A percentile compares a stretch with the other conserved stretches of the same genome.
These are phyloP conservation scores for Mycena latifolia DNA, from an alignment of 768 basidiomycete species.

Conservation along the genomic window DNA sequence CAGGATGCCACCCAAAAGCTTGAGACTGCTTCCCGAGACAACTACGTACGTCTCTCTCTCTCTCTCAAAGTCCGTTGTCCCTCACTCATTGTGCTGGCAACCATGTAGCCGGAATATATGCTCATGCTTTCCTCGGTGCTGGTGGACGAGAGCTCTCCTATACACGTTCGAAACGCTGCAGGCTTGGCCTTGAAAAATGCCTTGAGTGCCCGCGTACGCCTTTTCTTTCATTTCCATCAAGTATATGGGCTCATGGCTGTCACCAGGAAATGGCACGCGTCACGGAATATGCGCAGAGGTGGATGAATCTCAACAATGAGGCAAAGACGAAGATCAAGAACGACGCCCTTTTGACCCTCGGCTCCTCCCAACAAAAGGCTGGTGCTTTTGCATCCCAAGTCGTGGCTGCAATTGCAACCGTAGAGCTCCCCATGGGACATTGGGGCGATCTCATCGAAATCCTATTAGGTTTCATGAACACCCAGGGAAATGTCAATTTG, in stretches of 20 bases:
- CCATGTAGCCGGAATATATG: slow-evolving; percentile 89
- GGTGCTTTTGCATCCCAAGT: slow-evolving; percentile 94
- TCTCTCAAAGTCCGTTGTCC: slow-evolving; percentile 21
- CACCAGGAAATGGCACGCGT: slow-evolving; percentile 81
- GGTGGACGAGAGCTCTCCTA: slow-evolving; percentile 75
- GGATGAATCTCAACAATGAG: slow-evolving; percentile 80
- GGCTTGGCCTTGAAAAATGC: slow-evolving; percentile 98
- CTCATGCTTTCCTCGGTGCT: slow-evolving; percentile 89
- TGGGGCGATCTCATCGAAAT: slow-evolving; percentile 94
- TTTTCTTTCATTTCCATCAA: slow-evolving; percentile 34
- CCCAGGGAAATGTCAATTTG: slow-evolving; percentile 76
- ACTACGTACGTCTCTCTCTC: slow-evolving; percentile 77
- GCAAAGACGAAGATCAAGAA: slow-evolving; percentile 89
- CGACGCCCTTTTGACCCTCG: slow-evolving; percentile 85
- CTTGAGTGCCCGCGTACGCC: slow-evolving; percentile 87
- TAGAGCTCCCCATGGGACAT: slow-evolving; percentile 89
- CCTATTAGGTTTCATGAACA: slow-evolving; percentile 89
- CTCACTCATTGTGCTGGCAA: slow-evolving; percentile 36
- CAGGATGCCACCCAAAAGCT: slow-evolving; percentile 92
- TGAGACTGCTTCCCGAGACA: slow-evolving; percentile 86
- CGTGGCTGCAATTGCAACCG: slow-evolving; percentile 92
- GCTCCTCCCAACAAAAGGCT: slow-evolving; percentile 76
- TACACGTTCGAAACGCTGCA: slow-evolving; percentile 93
- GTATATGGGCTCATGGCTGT: slow-evolving; percentile 34
- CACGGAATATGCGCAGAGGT: slow-evolving; percentile 80